Evolutionary conservation across 257 asterid species (phyloP), one percentile per base, ranked within the genome.

Genomic region (Lithospermum erythrorhizon): DNA sequence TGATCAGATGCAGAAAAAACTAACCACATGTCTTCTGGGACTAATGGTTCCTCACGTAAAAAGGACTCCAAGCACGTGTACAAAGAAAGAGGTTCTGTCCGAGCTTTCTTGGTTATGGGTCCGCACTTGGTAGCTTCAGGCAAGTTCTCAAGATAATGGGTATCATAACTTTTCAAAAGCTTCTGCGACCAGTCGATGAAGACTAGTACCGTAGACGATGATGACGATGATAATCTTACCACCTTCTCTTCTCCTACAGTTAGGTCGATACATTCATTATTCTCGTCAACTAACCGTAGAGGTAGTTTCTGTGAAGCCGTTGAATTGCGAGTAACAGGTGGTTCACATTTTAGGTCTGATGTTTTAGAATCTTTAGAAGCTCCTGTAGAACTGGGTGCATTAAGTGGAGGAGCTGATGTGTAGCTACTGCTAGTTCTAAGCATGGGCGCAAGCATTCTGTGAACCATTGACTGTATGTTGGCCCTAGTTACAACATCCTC

Each of bases 21-120:
- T 64, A 69, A 93, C 99, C 99, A 93, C 99, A 93, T 93, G 73
- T 93, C 99, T 76, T 93, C 99, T 21, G 99, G 99, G 68, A 93
- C 99, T 75, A 93, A 77, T 5, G 99, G 99, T 80, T 93, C 99
- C 78, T 93, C 99, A 19, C 97, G 95, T 37, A 88, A 78, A 81
- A 93, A 93, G 64, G 96, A 91, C 79, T 93, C 99, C 81, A 93
- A 73, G 87, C 99, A 93, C 77, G 97, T 85, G 74, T 93, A 93
- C 73, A 93, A 65, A 6, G 99, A 89, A 65, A 89, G 94, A 70
- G 99, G 99, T 71, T 93, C 99, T 59, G 72, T 78, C 58, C 99
- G 99, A 75, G 97, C 86, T 80, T 81, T 93, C 85, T 93, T 93
- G 79, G 78, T 81, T 53, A 79, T 74, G 35, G 82, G 94, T 65